Evolutionary conservation across 2,329 filamentous ascomycete genomes (phyloP).

Genomic region (Phyllosticta paracitricarpa): DNA sequence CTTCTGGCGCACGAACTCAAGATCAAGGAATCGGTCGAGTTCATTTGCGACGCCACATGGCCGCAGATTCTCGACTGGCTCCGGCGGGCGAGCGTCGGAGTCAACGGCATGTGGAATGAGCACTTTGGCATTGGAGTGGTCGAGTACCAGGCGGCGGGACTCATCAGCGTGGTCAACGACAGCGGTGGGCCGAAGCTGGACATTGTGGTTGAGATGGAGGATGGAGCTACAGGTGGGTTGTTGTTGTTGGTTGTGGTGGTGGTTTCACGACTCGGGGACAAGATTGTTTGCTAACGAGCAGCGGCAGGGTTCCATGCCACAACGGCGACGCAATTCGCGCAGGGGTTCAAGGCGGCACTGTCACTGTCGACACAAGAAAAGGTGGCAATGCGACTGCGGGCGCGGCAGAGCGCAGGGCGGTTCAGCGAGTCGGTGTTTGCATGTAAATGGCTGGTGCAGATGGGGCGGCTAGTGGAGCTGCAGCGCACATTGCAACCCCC

Average conservation of each 20-base stretch:
- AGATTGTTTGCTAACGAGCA: neutral
- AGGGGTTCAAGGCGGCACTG: conserved; percentile 68
- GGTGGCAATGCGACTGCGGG: conserved; percentile 63
- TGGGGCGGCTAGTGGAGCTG: conserved; percentile 58
- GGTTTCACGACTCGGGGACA: neutral
- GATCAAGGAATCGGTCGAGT: conserved; percentile 65
- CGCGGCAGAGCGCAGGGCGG: conserved; percentile 65
- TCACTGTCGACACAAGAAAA: conserved; percentile 54
- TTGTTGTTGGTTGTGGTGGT: conserved; percentile 13
- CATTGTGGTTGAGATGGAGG: conserved; percentile 76
- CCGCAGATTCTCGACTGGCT: conserved; percentile 75
- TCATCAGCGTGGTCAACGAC: conserved; percentile 88
- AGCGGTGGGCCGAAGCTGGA: conserved; percentile 88
- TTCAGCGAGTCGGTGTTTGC: conserved; percentile 86
- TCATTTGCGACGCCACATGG: conserved; percentile 86
- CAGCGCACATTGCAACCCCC: conserved; percentile 14
- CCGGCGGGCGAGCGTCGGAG: conserved; percentile 66
- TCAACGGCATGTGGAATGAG: conserved; percentile 99
- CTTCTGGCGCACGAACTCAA: conserved; percentile 77
- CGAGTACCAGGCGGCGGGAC: conserved; percentile 90
- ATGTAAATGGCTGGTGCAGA: conserved; percentile 63
- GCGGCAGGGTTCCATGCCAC: conserved; percentile 70
- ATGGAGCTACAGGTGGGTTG: conserved; percentile 58
- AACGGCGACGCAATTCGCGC: conserved; percentile 67
- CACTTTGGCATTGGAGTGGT: conserved; percentile 98